Evolutionary conservation across 257 asterid genomes (phyloP).

Genomic region (Oldenlandia corymbosa): DNA sequence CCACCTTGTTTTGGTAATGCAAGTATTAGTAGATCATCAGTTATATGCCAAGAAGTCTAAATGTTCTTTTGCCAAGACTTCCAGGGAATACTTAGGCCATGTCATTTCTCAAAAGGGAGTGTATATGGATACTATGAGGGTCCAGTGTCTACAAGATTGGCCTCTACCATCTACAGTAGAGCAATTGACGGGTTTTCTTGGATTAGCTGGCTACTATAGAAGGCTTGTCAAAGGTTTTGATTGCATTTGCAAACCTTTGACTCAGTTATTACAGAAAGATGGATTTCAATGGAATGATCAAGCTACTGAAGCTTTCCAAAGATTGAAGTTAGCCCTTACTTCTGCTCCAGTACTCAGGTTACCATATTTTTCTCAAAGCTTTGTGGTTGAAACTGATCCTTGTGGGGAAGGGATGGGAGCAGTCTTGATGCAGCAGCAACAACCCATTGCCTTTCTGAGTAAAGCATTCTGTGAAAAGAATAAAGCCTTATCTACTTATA

Average conservation of each 20-base stretch:
- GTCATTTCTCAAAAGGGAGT: neutral
- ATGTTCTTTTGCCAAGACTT: neutral
- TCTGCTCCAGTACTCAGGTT: too few relatives aligned
- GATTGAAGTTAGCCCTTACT: too few relatives aligned
- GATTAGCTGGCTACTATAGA: neutral
- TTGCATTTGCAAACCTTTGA: neutral
- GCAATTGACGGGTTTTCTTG: neutral
- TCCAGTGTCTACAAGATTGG: neutral
- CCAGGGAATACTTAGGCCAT: conserved; percentile 6
- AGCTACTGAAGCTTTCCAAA: too few relatives aligned
- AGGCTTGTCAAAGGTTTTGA: neutral
- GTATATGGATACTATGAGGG: neutral
- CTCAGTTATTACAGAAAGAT: neutral
- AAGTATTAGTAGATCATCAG: neutral
- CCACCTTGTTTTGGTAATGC: neutral
- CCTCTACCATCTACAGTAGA: neutral
- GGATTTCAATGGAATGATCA: too few relatives aligned
- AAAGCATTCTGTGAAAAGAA: too few relatives aligned
- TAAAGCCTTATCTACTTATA: too few relatives aligned
- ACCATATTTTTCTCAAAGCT: too few relatives aligned
- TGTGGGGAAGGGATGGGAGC: too few relatives aligned
- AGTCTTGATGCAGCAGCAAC: too few relatives aligned
- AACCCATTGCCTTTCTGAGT: too few relatives aligned
- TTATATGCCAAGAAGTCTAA: neutral
- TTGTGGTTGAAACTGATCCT: too few relatives aligned